Percentiles rank a stretch among this genome's conserved stretches.
Evolutionary conservation across 2,329 filamentous ascomycete species (phyloP).

Genomic region (Colletotrichum scovillei): DNA sequence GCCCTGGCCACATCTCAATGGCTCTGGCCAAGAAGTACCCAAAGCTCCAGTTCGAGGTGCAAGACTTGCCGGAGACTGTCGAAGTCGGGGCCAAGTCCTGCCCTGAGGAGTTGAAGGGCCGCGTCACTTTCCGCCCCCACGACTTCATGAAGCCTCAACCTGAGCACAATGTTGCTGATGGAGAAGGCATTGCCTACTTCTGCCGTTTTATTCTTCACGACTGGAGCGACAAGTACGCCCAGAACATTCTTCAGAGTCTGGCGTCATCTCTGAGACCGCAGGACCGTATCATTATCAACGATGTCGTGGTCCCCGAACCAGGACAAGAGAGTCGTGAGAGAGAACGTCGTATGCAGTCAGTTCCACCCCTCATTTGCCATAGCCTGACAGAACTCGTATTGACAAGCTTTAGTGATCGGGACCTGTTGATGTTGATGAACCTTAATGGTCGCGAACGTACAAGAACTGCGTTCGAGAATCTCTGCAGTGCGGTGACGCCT

Average conservation of each 20-base stretch:
- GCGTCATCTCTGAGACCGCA: neutral
- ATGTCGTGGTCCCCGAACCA: slow-evolving; percentile 9
- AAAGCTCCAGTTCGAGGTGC: slow-evolving; percentile 45
- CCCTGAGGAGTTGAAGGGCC: slow-evolving; percentile 19
- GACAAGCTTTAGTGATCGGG: slow-evolving; percentile 5
- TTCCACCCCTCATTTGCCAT: neutral
- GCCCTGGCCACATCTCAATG: slow-evolving; percentile 44
- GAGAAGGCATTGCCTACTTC: slow-evolving; percentile 47
- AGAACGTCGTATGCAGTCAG: slow-evolving; percentile 10
- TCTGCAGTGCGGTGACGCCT: slow-evolving; percentile 6
- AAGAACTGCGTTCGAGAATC: neutral
- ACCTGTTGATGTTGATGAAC: slow-evolving; percentile 20
- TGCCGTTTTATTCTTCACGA: slow-evolving; percentile 62
- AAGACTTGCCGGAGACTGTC: slow-evolving; percentile 41
- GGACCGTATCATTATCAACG: slow-evolving; percentile 13
- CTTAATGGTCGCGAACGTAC: slow-evolving; percentile 17
- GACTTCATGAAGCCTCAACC: slow-evolving; percentile 43
- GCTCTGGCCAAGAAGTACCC: slow-evolving; percentile 44
- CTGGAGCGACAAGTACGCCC: slow-evolving; percentile 55
- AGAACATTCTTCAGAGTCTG: slow-evolving; percentile 43
- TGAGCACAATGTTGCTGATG: slow-evolving; percentile 40
- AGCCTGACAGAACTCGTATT: neutral
- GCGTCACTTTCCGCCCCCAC: slow-evolving; percentile 37
- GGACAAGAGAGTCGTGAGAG: slow-evolving; percentile 1
- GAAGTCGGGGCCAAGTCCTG: slow-evolving; percentile 25